Percentiles rank a stretch among this genome's conserved stretches.
Conservation (phyloP, 352 stramenopile species). For the Pythium rishiriense region DNA sequence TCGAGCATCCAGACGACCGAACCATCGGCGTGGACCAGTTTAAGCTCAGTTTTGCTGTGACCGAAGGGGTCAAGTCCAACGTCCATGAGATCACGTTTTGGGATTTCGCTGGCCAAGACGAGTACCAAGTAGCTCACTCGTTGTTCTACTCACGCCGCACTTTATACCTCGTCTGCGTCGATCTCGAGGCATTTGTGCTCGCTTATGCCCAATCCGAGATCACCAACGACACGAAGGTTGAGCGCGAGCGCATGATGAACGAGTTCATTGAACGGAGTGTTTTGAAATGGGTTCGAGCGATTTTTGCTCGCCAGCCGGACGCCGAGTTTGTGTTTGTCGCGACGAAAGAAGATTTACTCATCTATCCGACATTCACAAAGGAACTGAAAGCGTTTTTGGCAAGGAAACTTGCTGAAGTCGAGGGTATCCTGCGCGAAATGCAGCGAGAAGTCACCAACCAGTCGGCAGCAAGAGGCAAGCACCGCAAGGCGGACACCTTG, state of each 20-base stretch:
- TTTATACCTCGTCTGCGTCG: constrained; percentile 18
- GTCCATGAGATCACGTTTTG: constrained; percentile 9
- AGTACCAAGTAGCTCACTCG: constrained; percentile 17
- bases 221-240: not conserved
- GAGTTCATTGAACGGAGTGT: constrained; percentile 8
- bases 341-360: constrained; percentile 13
- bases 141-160: constrained; percentile 20
- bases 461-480: no score
- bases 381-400: not conserved
- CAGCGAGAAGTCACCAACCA: no score
- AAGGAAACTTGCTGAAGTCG: not conserved
- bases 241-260: not conserved
- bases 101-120: constrained; percentile 21
- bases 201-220: not conserved
- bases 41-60: no score
- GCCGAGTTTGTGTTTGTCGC: constrained; percentile 24
- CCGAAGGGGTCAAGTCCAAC: no score
- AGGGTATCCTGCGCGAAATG: not conserved
- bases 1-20: not conserved
- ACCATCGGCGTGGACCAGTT: not conserved
- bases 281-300: constrained; percentile 9
- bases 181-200: constrained; percentile 5
- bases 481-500: no score
- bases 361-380: not conserved
- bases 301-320: constrained; percentile 14